Percentiles rank a stretch among this genome's conserved stretches.
phyloP scores from a whole-genome alignment of 352 stramenopile genomes.

The Globisporangium carolinianum region DNA sequence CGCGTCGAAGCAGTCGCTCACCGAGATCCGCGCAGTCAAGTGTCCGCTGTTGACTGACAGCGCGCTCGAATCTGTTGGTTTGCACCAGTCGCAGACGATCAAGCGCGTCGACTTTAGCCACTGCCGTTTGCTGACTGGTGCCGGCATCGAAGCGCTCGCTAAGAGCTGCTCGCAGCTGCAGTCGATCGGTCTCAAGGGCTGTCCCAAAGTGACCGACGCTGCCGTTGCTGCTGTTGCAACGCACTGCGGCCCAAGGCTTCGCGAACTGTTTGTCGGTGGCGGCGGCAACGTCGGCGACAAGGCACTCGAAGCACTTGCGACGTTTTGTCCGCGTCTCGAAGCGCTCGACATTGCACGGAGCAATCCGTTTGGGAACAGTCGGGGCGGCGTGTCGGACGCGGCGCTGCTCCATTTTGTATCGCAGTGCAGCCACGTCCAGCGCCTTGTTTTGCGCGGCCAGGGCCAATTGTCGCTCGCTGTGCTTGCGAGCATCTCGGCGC shows the following conservation, averaged over 20 bases:
- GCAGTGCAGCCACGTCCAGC: constrained; percentile 32
- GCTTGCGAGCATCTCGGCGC: constrained; percentile 25
- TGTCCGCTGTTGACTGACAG: constrained; percentile 46
- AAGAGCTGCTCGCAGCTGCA: constrained; percentile 20
- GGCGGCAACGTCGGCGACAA: constrained; percentile 40
- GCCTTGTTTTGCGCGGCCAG: constrained; percentile 45
- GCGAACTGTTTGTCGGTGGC: constrained; percentile 36
- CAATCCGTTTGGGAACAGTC: constrained; percentile 57
- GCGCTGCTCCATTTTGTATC: constrained; percentile 32
- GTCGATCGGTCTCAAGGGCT: constrained; percentile 47
- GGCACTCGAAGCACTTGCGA: constrained; percentile 28
- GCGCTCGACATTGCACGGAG: constrained; percentile 53
- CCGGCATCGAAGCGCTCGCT: constrained; percentile 25
- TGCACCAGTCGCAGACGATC: constrained; percentile 26
- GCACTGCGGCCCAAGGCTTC: constrained; percentile 22
- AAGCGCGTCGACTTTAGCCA: constrained; percentile 51
- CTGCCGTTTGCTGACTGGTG: constrained; percentile 40
- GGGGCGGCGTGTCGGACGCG: constrained; percentile 39
- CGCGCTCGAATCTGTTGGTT: constrained; percentile 18
- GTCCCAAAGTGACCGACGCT: constrained; percentile 39
- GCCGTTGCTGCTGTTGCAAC: constrained; percentile 26
- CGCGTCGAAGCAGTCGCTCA: constrained; percentile 25
- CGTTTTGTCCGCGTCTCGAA: constrained; percentile 29
- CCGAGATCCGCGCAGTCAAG: constrained; percentile 40
- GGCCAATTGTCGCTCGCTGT: constrained; percentile 35